A percentile compares a stretch with the other conserved stretches of the same genome.
Evolutionary conservation across 2,329 filamentous ascomycete species (phyloP).

Genomic region (Alternaria viburni): DNA sequence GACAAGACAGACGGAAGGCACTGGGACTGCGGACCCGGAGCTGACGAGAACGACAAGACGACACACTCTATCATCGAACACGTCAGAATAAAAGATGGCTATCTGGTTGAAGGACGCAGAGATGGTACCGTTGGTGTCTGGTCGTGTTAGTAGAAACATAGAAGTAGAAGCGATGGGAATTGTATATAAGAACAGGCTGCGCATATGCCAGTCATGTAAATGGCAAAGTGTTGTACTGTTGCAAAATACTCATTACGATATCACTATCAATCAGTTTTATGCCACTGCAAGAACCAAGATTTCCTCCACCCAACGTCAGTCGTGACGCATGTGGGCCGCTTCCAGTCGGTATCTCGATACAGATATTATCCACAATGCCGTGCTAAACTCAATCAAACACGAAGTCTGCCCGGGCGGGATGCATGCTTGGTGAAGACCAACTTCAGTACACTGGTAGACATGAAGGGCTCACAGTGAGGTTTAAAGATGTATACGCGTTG

Average conservation of each 20-base stretch:
- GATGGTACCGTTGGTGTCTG: slow-evolving; percentile 91
- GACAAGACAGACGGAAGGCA: slow-evolving; percentile 95
- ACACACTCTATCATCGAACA: slow-evolving; percentile 68
- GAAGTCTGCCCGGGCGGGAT: background rate
- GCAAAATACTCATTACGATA: background rate
- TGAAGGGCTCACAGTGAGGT: background rate
- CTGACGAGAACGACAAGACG: slow-evolving; percentile 69
- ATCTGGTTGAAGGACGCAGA: slow-evolving; percentile 85
- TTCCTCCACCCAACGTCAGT: background rate
- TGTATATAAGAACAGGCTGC: slow-evolving; percentile 21
- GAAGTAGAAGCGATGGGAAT: background rate
- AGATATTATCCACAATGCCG: background rate
- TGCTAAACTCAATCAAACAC: background rate
- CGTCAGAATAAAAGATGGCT: slow-evolving; percentile 91
- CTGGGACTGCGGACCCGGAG: slow-evolving; percentile 93
- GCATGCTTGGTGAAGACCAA: background rate
- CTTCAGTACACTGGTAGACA: background rate
- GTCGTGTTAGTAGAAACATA: slow-evolving; percentile 51
- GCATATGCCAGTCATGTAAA: slow-evolving; percentile 17
- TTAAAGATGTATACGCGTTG: no score
- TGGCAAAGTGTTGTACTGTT: slow-evolving; percentile 18
- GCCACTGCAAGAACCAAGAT: background rate
- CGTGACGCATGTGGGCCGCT: background rate
- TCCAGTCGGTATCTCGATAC: background rate
- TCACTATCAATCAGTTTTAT: background rate